Evolutionary conservation across 1,284 basidiomycete species (phyloP).

Genomic region (Salmacisia buchloeana): DNA sequence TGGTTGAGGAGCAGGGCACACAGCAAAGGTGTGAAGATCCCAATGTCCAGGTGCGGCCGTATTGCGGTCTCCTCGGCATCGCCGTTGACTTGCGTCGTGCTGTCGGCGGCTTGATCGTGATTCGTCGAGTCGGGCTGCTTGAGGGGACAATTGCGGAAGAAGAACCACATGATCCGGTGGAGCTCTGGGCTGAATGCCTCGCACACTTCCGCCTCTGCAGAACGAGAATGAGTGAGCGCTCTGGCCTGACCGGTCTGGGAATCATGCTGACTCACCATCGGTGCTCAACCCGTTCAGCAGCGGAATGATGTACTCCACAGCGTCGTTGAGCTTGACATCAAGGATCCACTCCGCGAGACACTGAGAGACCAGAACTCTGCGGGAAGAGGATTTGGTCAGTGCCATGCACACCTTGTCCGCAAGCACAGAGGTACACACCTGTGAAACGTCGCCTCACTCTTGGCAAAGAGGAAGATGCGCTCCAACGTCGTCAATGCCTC

Average conservation of each 20-base stretch:
- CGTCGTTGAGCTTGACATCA: constrained; percentile 67
- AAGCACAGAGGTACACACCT: constrained; percentile 39
- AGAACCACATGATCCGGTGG: constrained; percentile 85
- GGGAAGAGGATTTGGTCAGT: not conserved
- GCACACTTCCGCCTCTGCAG: constrained; percentile 77
- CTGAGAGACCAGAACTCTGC: constrained; percentile 63
- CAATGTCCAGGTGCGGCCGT: constrained; percentile 64
- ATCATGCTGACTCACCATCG: constrained; percentile 72
- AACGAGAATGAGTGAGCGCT: not conserved
- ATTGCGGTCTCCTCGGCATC: constrained; percentile 23
- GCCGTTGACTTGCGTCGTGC: not conserved
- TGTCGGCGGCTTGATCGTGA: constrained; percentile 21
- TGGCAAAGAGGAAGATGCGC: constrained; percentile 86
- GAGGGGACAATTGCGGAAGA: constrained; percentile 64
- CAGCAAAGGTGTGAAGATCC: constrained; percentile 83
- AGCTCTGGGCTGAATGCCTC: constrained; percentile 81
- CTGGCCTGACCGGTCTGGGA: not conserved
- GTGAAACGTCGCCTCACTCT: constrained; percentile 77
- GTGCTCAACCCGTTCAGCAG: constrained; percentile 78
- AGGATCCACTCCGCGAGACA: constrained; percentile 48
- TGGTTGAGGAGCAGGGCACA: constrained; percentile 79
- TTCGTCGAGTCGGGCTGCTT: constrained; percentile 10
- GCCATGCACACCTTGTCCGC: too few relatives aligned
- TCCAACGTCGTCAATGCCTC: constrained; percentile 65
- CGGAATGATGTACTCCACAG: constrained; percentile 88